Conservation (phyloP, 2,329 filamentous ascomycete genomes). For the Epichloe uncinata region DNA sequence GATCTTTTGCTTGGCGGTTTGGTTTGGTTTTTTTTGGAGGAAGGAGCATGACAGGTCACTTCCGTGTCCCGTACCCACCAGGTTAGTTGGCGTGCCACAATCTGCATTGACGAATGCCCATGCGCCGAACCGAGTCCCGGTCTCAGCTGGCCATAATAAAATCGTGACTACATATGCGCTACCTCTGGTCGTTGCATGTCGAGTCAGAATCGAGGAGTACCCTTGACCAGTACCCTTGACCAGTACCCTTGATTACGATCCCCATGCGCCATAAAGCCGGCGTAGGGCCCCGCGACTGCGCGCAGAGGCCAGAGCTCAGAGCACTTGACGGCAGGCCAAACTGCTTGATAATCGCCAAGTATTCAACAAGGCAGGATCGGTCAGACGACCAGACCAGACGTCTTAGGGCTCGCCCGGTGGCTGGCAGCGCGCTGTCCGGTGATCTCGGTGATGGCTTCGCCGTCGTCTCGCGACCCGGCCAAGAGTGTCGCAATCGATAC, state of each 20-base stretch:
- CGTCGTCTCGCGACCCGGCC: neutral
- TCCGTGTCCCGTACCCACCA: neutral
- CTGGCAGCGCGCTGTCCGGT: neutral
- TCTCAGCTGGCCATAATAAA: neutral
- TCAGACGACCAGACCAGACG: neutral
- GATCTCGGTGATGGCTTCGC: neutral
- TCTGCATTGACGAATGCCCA: neutral
- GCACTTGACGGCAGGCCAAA: too few relatives aligned
- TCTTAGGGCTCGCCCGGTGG: neutral
- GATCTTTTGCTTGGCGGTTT: too few relatives aligned
- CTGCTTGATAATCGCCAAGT: too few relatives aligned
- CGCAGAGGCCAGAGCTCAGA: too few relatives aligned
- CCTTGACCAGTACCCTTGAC: too few relatives aligned
- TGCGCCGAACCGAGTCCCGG: too few relatives aligned
- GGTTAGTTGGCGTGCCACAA: neutral
- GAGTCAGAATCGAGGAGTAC: too few relatives aligned
- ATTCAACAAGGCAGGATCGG: too few relatives aligned
- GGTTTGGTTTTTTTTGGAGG: too few relatives aligned
- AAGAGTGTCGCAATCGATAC: neutral
- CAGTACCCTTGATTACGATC: too few relatives aligned
- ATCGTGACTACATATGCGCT: neutral
- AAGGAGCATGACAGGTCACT: neutral
- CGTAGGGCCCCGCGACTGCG: too few relatives aligned
- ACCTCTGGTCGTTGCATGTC: neutral
- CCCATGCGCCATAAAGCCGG: too few relatives aligned